Percentiles rank a stretch among this genome's conserved stretches.
These are phyloP conservation scores for Violaceomyces palustris DNA, from an alignment of 1,284 basidiomycete genomes.

Conservation along the genomic window DNA sequence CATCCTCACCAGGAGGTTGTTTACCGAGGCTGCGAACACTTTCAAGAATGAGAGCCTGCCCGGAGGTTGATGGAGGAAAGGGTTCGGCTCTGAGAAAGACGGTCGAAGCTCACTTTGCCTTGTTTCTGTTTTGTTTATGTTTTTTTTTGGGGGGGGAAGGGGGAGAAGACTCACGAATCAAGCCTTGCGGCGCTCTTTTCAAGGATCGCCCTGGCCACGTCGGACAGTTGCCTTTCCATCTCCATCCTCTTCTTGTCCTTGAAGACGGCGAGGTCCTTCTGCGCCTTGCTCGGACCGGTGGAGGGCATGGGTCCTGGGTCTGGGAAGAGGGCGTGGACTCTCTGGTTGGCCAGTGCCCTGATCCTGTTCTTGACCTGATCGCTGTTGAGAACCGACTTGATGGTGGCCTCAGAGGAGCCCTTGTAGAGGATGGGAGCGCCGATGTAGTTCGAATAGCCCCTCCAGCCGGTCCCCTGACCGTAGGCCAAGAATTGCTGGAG, in stretches of 20 bases:
- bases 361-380: slow-evolving; percentile 42
- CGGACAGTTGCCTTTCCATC: slow-evolving; percentile 38
- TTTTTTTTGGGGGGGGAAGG: too few relatives aligned
- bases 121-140: too few relatives aligned
- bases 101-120: too few relatives aligned
- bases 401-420: slow-evolving; percentile 33
- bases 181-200: slow-evolving; percentile 34
- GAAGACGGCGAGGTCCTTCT: slow-evolving; percentile 22
- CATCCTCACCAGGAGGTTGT: slow-evolving; percentile 52
- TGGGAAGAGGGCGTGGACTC: slow-evolving; percentile 30
- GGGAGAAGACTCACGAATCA: too few relatives aligned
- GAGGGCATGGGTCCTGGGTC: slow-evolving; percentile 11
- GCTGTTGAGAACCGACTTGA: slow-evolving; percentile 34
- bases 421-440: slow-evolving; percentile 43
- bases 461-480: slow-evolving; percentile 43
- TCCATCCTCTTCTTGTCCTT: slow-evolving; percentile 36
- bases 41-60: slow-evolving; percentile 28
- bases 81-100: too few relatives aligned
- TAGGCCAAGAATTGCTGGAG: slow-evolving; percentile 42
- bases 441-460: slow-evolving; percentile 45
- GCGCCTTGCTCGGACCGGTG: slow-evolving; percentile 15
- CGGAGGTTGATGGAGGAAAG: not conserved
- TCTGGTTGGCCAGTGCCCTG: slow-evolving; percentile 19
- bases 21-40: slow-evolving; percentile 41
- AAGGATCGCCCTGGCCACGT: slow-evolving; percentile 34